A percentile compares a stretch with the other conserved stretches of the same genome.
Evolutionary conservation across 768 basidiomycete species (phyloP).

Genomic region (Mycena albidolilacea): DNA sequence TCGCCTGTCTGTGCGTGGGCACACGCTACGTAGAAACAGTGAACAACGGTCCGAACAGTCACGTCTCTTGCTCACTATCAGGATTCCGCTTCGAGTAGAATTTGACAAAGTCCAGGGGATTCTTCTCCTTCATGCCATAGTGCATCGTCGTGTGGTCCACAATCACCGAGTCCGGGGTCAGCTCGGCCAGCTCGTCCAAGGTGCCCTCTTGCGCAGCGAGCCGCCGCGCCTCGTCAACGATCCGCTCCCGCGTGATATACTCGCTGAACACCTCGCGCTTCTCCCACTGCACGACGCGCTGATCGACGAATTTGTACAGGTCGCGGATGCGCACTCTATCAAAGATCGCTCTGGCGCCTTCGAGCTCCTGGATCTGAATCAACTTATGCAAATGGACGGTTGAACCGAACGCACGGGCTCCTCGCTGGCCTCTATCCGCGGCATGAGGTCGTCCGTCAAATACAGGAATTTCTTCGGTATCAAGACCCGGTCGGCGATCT

Average conservation of each 20-base stretch:
- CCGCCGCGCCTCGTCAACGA: conserved; percentile 55
- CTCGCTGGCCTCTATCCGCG: conserved; percentile 68
- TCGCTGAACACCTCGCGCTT: conserved; percentile 52
- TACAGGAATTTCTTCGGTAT: conserved; percentile 73
- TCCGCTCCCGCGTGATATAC: conserved; percentile 57
- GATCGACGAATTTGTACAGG: conserved; percentile 72
- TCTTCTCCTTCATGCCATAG: conserved; percentile 80
- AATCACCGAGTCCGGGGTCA: conserved; percentile 60
- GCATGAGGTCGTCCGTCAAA: conserved; percentile 79
- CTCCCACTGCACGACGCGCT: conserved; percentile 54
- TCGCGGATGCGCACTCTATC: conserved; percentile 73
- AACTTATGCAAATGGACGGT: conserved; percentile 13
- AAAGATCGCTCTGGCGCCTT: conserved; percentile 70
- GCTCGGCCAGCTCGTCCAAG: conserved; percentile 38
- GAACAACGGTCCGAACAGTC: not conserved
- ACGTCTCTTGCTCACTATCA: conserved; percentile 56
- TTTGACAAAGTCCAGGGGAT: conserved; percentile 77
- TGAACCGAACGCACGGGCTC: conserved; percentile 60
- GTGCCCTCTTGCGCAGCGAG: conserved; percentile 44
- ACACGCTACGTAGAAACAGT: conserved; percentile 55
- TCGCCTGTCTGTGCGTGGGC: conserved; percentile 65
- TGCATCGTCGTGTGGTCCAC: conserved; percentile 80
- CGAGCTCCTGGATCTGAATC: conserved; percentile 65
- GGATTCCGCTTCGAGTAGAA: conserved; percentile 82
- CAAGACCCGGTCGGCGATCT: conserved; percentile 69